Conservation (phyloP, 2,329 filamentous ascomycete genomes). For the Salinomyces thailandicus region DNA sequence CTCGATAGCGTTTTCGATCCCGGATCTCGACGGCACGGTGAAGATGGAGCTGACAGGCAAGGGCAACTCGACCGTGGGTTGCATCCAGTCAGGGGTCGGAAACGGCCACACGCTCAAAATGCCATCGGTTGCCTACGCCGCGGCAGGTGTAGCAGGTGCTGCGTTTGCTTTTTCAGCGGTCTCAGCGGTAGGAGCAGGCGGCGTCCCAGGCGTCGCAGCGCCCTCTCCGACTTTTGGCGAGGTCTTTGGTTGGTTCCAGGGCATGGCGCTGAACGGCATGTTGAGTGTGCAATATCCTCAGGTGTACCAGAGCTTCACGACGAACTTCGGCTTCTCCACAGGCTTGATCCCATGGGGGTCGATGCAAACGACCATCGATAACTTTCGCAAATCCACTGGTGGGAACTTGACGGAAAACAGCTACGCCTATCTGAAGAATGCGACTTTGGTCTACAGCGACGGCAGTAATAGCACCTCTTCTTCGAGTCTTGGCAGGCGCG, state of each 20-base stretch:
- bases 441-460: constrained; percentile 61
- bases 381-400: constrained; percentile 68
- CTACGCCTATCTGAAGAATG: constrained; percentile 62
- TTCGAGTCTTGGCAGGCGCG: constrained; percentile 13
- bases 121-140: constrained; percentile 69
- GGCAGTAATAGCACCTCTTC: constrained; percentile 30
- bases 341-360: constrained; percentile 73
- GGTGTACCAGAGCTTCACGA: constrained; percentile 79
- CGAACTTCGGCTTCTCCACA: constrained; percentile 88
- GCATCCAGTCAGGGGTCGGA: constrained; percentile 67
- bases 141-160: constrained; percentile 74
- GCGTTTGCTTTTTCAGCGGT: constrained; percentile 65
- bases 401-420: constrained; percentile 78
- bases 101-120: constrained; percentile 78
- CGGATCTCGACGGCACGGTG: constrained; percentile 79
- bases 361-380: constrained; percentile 74
- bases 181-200: constrained; percentile 50
- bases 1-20: constrained; percentile 76
- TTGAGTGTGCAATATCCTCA: constrained; percentile 78
- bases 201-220: constrained; percentile 48
- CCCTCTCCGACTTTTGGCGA: constrained; percentile 77
- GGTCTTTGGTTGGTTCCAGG: constrained; percentile 82
- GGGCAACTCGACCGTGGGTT: constrained; percentile 59
- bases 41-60: constrained; percentile 63
- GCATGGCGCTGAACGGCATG: constrained; percentile 93